Evolutionary conservation across 306 rosid species (phyloP).

Genomic region (Benincasa hispida): DNA sequence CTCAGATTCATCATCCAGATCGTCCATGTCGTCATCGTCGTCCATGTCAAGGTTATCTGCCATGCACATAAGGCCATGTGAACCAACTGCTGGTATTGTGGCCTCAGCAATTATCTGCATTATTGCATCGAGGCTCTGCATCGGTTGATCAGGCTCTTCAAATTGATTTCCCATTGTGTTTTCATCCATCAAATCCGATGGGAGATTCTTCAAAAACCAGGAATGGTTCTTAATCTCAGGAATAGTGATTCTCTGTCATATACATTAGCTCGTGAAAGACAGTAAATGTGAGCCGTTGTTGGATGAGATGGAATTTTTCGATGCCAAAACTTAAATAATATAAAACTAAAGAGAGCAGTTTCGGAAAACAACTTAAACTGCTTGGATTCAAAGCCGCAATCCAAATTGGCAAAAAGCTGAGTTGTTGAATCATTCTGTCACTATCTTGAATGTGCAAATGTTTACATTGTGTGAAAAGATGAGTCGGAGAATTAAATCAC

Average conservation of each 20-base stretch:
- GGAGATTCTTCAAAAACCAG: slow-evolving; percentile 83
- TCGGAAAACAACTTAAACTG: background rate
- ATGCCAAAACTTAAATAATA: background rate
- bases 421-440: background rate
- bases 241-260: slow-evolving; percentile 64
- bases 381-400: background rate
- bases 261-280: background rate
- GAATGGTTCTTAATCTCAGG: slow-evolving; percentile 66
- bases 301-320: background rate
- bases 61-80: slow-evolving; percentile 29
- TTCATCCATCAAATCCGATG: slow-evolving; percentile 67
- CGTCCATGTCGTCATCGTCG: slow-evolving; percentile 63
- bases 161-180: slow-evolving; percentile 43
- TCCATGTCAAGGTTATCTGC: slow-evolving; percentile 45
- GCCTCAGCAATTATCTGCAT: slow-evolving; percentile 96
- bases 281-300: background rate
- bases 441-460: background rate
- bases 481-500: background rate
- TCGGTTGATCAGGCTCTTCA: slow-evolving; percentile 86
- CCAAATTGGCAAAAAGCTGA: background rate
- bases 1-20: slow-evolving; percentile 59
- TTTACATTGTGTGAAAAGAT: background rate
- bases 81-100: slow-evolving; percentile 67
- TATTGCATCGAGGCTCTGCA: slow-evolving; percentile 66
- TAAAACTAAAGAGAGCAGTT: background rate